Conservation (phyloP, 192 early-diverging fungal genomes). For the Cladochytrium replicatum region DNA sequence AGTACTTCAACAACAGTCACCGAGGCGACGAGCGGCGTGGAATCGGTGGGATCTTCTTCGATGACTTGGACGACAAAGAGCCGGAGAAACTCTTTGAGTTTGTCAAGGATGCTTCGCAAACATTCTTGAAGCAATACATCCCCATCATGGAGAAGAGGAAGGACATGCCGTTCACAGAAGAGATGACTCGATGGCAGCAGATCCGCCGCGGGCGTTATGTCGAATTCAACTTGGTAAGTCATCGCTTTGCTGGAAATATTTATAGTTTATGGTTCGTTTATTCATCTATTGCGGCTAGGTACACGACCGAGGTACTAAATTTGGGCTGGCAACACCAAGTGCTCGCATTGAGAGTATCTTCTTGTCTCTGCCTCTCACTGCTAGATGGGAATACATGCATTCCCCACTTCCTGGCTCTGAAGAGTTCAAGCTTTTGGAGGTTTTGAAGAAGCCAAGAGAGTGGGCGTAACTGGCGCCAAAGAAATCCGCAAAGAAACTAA, state of each 20-base stretch:
- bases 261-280: not conserved
- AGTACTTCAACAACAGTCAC: conserved; percentile 85
- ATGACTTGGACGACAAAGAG: conserved; percentile 57
- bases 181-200: conserved; percentile 88
- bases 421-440: conserved; percentile 67
- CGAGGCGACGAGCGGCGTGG: conserved; percentile 84
- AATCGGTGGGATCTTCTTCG: conserved; percentile 97
- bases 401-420: conserved; percentile 51
- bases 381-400: conserved; percentile 93
- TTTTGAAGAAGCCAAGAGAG: conserved; percentile 65
- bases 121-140: conserved; percentile 75
- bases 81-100: conserved; percentile 71
- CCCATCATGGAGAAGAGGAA: conserved; percentile 77
- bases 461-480: conserved; percentile 73
- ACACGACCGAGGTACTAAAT: conserved; percentile 96
- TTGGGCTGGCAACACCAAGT: conserved; percentile 91
- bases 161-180: conserved; percentile 63
- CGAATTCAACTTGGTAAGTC: conserved; percentile 87
- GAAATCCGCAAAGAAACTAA: too few relatives aligned
- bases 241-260: not conserved
- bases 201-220: conserved; percentile 91
- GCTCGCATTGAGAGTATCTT: conserved; percentile 92
- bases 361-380: conserved; percentile 85
- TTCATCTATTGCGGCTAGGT: conserved; percentile 13
- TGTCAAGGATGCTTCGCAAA: conserved; percentile 70